Conservation (phyloP, 2,329 filamentous ascomycete species). For the Alternaria sp. region DNA sequence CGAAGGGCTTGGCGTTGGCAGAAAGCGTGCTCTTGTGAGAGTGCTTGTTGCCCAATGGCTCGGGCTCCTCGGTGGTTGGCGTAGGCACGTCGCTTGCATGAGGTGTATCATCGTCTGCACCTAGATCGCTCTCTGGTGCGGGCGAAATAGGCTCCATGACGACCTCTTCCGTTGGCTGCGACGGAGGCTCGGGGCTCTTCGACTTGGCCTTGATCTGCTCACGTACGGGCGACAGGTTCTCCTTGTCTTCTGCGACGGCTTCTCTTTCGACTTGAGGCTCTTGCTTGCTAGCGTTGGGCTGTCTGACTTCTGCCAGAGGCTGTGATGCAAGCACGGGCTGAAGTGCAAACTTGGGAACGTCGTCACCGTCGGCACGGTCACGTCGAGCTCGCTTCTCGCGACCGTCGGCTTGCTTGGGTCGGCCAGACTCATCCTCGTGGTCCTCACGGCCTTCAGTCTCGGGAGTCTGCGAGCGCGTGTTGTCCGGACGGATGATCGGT, state of each 20-base stretch:
- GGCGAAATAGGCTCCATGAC: constrained; percentile 16
- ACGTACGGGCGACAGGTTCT: constrained; percentile 43
- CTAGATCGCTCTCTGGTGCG: constrained; percentile 9
- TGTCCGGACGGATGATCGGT: constrained; percentile 73
- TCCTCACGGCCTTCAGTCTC: constrained; percentile 41
- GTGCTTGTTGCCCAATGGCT: constrained; percentile 34
- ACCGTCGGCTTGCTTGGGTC: constrained; percentile 67
- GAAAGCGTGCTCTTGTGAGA: constrained; percentile 64
- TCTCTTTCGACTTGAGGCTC: constrained; percentile 29
- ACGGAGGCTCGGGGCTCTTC: constrained; percentile 34
- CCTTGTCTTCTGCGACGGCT: constrained; percentile 42
- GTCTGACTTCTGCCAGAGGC: constrained; percentile 36
- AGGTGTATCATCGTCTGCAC: constrained; percentile 31
- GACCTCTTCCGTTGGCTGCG: constrained; percentile 16
- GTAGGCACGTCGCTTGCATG: constrained; percentile 38
- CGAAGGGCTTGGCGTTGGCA: constrained; percentile 73
- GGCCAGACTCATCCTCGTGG: constrained; percentile 66
- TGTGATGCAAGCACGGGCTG: constrained; percentile 49
- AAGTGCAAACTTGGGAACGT: constrained; percentile 75
- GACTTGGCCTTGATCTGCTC: constrained; percentile 28
- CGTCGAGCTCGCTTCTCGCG: constrained; percentile 78
- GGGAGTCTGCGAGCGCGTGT: constrained; percentile 49
- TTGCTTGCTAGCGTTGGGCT: constrained; percentile 29
- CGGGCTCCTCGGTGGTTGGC: constrained; percentile 37
- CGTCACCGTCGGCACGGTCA: constrained; percentile 69